phyloP scores from a whole-genome alignment of 2,329 filamentous ascomycete genomes.

The Fusarium sp. region DNA sequence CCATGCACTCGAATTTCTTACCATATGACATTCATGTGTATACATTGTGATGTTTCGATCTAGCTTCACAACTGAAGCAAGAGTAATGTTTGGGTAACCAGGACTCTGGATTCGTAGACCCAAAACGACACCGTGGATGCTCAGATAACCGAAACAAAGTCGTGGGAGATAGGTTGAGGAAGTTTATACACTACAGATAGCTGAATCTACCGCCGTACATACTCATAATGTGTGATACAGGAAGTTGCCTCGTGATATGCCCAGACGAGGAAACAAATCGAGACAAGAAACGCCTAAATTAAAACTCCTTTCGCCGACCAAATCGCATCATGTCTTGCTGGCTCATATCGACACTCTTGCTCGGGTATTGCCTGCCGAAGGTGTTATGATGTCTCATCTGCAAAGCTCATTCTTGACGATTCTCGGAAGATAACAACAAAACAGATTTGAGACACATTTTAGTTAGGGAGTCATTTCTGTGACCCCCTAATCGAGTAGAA shows the following conservation, averaged over 20 bases:
- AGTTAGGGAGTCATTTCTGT: slow-evolving; percentile 7
- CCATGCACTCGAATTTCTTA: no score
- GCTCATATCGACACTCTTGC: slow-evolving; percentile 6
- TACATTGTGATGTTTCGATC: background rate
- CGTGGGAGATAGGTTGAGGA: slow-evolving; percentile 5
- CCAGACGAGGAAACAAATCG: slow-evolving; percentile 20
- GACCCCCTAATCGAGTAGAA: slow-evolving; percentile 14
- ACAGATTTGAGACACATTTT: slow-evolving; percentile 15
- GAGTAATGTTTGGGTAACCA: background rate
- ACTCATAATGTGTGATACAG: slow-evolving; percentile 9
- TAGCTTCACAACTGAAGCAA: background rate
- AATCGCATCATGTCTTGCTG: slow-evolving; percentile 29
- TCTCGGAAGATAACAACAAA: slow-evolving; percentile 21
- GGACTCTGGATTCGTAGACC: background rate
- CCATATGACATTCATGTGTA: background rate
- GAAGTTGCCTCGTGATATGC: background rate
- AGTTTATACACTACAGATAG: slow-evolving; percentile 25
- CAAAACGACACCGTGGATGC: background rate
- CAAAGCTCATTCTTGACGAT: slow-evolving; percentile 19
- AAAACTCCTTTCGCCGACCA: slow-evolving; percentile 27
- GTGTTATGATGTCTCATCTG: slow-evolving; percentile 21
- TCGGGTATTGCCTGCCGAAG: slow-evolving; percentile 18
- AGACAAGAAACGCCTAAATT: slow-evolving; percentile 29
- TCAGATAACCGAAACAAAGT: slow-evolving; percentile 15
- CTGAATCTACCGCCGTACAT: slow-evolving; percentile 17